Evolutionary conservation across 1,284 basidiomycete species (phyloP).

Genomic region (Trichosporon ovoides): DNA sequence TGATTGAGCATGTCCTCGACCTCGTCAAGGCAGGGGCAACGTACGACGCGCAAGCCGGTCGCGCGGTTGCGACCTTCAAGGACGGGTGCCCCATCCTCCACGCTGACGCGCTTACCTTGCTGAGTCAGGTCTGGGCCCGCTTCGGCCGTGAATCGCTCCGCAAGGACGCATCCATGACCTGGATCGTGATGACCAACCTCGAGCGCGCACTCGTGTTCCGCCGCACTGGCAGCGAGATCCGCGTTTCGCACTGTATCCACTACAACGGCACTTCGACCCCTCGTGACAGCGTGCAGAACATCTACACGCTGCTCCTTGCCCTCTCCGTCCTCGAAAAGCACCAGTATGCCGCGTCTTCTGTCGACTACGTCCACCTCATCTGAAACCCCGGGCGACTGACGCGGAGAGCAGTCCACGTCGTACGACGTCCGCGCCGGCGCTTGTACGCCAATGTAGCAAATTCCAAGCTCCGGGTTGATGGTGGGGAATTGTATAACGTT

Average conservation of each 20-base stretch:
- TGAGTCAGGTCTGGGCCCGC: conserved; percentile 19
- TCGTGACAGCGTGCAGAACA: conserved; percentile 18
- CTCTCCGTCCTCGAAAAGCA: conserved; percentile 19
- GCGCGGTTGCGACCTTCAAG: conserved; percentile 8
- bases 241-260: conserved; percentile 14
- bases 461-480: too few species aligned
- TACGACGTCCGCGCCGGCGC: too few species aligned
- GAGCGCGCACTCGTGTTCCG: conserved; percentile 19
- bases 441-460: too few species aligned
- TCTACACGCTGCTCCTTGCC: conserved; percentile 18
- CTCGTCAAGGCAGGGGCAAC: conserved; percentile 9
- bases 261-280: conserved; percentile 14
- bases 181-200: conserved; percentile 18
- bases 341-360: conserved; percentile 13
- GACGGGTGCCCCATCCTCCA: conserved; percentile 13
- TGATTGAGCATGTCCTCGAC: conserved; percentile 16
- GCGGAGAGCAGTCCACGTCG: not conserved
- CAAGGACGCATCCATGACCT: conserved; percentile 10
- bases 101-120: conserved; percentile 16
- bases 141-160: conserved; percentile 13
- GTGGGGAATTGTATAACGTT: too few species aligned
- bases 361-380: conserved; percentile 10
- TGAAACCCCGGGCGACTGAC: not conserved
- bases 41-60: conserved; percentile 13
- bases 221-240: conserved; percentile 14